These are phyloP conservation scores for Pythium rhizo-oryzae DNA, from an alignment of 352 stramenopile genomes.

Conservation along the genomic window DNA sequence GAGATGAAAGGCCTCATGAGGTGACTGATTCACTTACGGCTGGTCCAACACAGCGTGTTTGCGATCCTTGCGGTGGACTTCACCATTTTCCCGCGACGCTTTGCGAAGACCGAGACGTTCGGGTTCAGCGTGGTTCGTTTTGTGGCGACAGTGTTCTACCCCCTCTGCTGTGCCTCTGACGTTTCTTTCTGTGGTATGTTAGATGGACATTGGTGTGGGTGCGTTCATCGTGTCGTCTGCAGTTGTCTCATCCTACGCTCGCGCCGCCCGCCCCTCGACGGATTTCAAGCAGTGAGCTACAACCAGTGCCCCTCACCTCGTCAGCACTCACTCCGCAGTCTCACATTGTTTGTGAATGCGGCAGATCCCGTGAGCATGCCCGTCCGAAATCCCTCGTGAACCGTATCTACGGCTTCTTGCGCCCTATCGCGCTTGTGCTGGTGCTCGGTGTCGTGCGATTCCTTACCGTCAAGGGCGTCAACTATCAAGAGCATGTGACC, in stretches of 20 bases:
- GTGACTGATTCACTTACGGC: background rate
- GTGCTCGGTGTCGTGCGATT: slow-evolving; percentile 75
- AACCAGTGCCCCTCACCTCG: too few species aligned
- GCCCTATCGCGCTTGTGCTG: slow-evolving; percentile 69
- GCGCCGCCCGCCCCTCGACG: slow-evolving; percentile 39
- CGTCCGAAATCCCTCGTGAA: slow-evolving; percentile 6
- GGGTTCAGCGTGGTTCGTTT: slow-evolving; percentile 93
- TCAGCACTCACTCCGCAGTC: too few species aligned
- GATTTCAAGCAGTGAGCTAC: slow-evolving; percentile 28
- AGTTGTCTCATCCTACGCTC: slow-evolving; percentile 73
- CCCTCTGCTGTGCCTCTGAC: background rate
- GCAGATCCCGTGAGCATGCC: background rate
- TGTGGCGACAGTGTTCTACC: background rate
- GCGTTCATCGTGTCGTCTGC: slow-evolving; percentile 93
- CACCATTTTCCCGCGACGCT: slow-evolving; percentile 94
- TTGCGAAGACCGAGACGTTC: slow-evolving; percentile 95
- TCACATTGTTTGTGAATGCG: background rate
- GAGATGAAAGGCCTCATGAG: background rate
- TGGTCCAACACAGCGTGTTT: slow-evolving; percentile 51
- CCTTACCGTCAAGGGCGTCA: slow-evolving; percentile 79
- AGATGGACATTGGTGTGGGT: slow-evolving; percentile 98
- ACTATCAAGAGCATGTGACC: slow-evolving; percentile 95
- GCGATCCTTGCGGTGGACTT: slow-evolving; percentile 99
- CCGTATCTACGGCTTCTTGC: slow-evolving; percentile 58
- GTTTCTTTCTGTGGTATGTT: background rate